These are phyloP conservation scores for Acanthamoeba quina DNA, from an alignment of 208 protist genomes.

Conservation along the genomic window DNA sequence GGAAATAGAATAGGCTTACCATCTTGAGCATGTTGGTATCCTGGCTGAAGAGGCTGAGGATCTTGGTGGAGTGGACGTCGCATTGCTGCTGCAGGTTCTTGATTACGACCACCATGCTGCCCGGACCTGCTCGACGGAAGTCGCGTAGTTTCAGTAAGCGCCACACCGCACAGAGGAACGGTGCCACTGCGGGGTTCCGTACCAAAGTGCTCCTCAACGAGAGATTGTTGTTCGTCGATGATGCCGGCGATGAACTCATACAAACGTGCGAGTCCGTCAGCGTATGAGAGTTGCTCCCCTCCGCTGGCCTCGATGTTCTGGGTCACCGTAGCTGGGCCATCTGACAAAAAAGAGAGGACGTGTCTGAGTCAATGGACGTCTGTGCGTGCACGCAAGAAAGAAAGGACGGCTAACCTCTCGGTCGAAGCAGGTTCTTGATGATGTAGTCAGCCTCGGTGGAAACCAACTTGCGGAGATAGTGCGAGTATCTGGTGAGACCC, in stretches of 20 bases:
- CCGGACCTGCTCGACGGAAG: background rate
- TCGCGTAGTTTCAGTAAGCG: background rate
- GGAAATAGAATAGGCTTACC: background rate
- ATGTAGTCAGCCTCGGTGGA: conserved; percentile 59
- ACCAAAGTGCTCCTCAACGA: conserved; percentile 65
- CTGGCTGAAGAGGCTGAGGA: conserved; percentile 46
- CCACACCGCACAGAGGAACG: background rate
- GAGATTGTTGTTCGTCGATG: conserved; percentile 62
- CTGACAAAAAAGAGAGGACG: background rate
- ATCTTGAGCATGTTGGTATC: conserved; percentile 57
- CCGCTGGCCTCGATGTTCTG: background rate
- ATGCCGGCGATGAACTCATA: conserved; percentile 68
- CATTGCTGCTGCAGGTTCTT: conserved; percentile 67
- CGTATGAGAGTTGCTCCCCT: conserved; percentile 22
- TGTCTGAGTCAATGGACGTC: background rate
- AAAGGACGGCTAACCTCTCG: conserved; percentile 15
- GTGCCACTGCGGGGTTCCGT: background rate
- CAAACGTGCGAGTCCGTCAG: conserved; percentile 33
- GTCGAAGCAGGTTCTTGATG: conserved; percentile 50
- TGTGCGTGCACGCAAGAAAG: background rate
- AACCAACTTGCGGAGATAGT: conserved; percentile 58
- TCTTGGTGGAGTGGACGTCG: conserved; percentile 67
- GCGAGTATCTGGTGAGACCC: conserved; percentile 27
- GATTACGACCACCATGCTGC: conserved; percentile 47
- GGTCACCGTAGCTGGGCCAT: background rate